Base-by-base conservation (phyloP, 208 protist species). In the Crithidia expoeki region DNA sequence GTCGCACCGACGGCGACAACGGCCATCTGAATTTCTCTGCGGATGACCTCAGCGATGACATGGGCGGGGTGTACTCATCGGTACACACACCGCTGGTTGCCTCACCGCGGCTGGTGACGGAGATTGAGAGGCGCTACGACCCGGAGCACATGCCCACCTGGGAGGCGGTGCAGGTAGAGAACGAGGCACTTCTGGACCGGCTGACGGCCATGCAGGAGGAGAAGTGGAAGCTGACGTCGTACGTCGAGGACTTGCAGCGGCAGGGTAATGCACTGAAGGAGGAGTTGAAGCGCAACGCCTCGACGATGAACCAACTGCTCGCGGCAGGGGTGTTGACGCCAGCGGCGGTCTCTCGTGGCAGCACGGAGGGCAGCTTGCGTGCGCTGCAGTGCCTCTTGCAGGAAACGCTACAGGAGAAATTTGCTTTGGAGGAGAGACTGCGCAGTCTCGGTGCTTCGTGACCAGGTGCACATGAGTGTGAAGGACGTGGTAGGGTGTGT, bases 321-420 rank as follows among this genome's bases (percentile, higher is more conserved):
- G 33, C 68, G 46, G 55, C 46, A 0, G 67, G 62, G 0, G 63
- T 68, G 47, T 21, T 75, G 47, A 57, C 63, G 27, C 67, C 62
- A 21, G 53, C 71, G 27, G 72, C 72, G 14, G 69, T 63, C 12
- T 53, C 70, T 47, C 65, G 64, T 40, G 68, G 68, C 11, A 51
- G 55, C n/a, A 68, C 80, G 17, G 74, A 80, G 40, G 75, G 59
- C 19, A 78, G 60, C 55, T 62, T 93, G 28, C 79, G 83, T 32
- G 52, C 63, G n/a, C 57, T 94, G 10, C 89, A 94, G 68, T 71
- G 63, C 28, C 73, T 94, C 46, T 44, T 94, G 32, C 85, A 94
- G 47, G 75, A 86, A 21, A 84, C 83, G 38, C 62, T 94, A 21
- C 44, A 76, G 50, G 77, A 90, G 58, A 91, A 89, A 42, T 74